Base-by-base conservation (phyloP, 371 early-diverging fungal genomes). In the Syncephalastrum contaminatum region DNA sequence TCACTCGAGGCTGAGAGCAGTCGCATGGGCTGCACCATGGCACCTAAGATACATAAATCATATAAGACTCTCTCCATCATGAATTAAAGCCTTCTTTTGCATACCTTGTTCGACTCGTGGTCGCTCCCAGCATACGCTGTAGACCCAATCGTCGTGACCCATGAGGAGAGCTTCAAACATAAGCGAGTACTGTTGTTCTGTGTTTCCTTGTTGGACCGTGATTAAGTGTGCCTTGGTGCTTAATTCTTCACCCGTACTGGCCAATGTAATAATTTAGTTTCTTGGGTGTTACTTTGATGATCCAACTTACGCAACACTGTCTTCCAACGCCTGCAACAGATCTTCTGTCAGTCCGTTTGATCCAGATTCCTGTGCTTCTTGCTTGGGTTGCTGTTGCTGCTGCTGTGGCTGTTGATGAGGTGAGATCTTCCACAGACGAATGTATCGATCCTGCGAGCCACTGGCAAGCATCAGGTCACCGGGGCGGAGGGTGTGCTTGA, bases 91-190 rank as follows among this genome's bases (percentile, higher is more conserved):
- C 18, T 54, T 30, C 21, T 54, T 15, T 54, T 27, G 27, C 39
- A n/a, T 60, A 70, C 69, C 62, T 45, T 47, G 51, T 14, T 64
- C 45, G 10, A 54, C 36, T 7, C 40, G 51, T 24, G 86, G 74
- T 4, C 82, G 77, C 30, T 88, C 82, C 94, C 95, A 96, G 50
- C 77, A 64, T 22, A 93, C 88, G 48, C 86, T 83, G 68, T 90
- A 88, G 13, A 97, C 93, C 97, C 97, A 96, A 54, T 95, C 96
- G 56, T 97, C 97, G 61, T 98, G 98, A 1, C 94, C 97, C 73
- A 91, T 75, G 24, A 98, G 75, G n/a, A 96, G 77, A 2, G 91
- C 84, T 62, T 92, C 95, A 58, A 95, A 87, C 80, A 91, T 86
- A 39, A 92, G 75, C 0, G 88, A 77, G 56, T 83, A 91, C 19